Percentiles rank a stretch among this genome's conserved stretches.
phyloP scores from a whole-genome alignment of 768 basidiomycete genomes.

The Strobilomyces confusus region DNA sequence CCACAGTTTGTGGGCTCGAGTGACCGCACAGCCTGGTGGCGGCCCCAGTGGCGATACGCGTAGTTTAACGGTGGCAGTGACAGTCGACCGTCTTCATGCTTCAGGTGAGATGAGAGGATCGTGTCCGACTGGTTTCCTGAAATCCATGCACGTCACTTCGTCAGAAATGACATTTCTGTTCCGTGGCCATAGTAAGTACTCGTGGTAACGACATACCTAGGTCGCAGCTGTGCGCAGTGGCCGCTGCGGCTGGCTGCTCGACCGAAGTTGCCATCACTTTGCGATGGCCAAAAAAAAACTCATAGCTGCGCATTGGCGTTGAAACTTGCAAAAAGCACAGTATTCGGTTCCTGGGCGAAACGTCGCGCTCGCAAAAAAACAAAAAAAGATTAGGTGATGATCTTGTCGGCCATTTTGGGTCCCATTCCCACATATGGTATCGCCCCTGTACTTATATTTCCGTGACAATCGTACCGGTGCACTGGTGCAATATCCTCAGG shows the following conservation, averaged over 20 bases:
- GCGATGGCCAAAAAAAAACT: background rate
- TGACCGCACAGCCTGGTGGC: conserved; percentile 10
- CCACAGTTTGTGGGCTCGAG: background rate
- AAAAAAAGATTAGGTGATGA: conserved; percentile 1
- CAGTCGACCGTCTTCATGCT: background rate
- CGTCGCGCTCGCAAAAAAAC: background rate
- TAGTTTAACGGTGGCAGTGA: background rate
- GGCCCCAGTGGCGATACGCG: background rate
- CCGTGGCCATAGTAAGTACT: background rate
- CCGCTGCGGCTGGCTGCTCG: conserved; percentile 5
- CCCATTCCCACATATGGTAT: conserved; percentile 10
- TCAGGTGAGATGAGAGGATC: background rate
- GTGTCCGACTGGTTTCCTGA: background rate
- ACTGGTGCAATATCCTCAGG: background rate
- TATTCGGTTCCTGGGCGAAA: background rate
- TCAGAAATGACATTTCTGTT: background rate
- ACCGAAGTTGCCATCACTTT: background rate
- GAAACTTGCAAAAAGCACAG: no score
- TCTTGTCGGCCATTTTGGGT: conserved; percentile 6
- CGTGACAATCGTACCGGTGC: background rate
- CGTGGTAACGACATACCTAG: background rate
- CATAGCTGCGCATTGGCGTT: background rate
- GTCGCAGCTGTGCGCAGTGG: conserved; percentile 5
- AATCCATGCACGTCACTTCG: background rate
- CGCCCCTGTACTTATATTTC: conserved; percentile 13